Evolutionary conservation across 176 grass and related monocot species (phyloP), one percentile per base, ranked within the genome.

Genomic region (Ensete glaucum): DNA sequence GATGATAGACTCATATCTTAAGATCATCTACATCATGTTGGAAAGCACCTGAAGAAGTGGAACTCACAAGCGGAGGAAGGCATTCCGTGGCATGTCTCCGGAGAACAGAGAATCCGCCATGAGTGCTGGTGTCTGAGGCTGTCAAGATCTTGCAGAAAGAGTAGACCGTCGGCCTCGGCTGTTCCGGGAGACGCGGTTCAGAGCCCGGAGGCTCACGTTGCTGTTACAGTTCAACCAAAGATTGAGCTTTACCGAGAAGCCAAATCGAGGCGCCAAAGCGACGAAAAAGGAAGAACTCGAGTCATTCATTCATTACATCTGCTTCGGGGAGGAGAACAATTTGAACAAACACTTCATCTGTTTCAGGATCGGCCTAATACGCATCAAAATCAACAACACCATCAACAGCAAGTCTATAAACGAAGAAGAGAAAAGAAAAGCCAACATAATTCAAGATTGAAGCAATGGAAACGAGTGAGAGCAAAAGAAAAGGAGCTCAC

Each of bases 261-360:
- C 64, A 67, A 69, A 50, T 2, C 9, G 34, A n/a, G 67, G 17
- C 11, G 3, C 12, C 23, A 67, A 43, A 15, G 25, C 11, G 25
- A 77, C 29, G 54, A 68, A 75, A 54, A 50, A 3, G 15, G 10
- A 59, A 43, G 59, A 6, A 10, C 16, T 49, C 9, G n/a, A 23
- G 56, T 15, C 9, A 84, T 23, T 23, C 9, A 84, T 23, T 23
- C 22, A 23, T 94, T 77, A 99, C 91, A 62, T 94, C 76, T 20
- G 86, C 11, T 43, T 99, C 88, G 0, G 95, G 95, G 19, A 84
- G 88, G 57, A 99, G 83, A 53, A 86, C 91, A 56, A 99, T 91
- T 85, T 99, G 95, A 54, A 86, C 95, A 84, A 82, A 99, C 53
- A 99, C 91, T 81, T 99, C 95, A 79, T 99, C 95, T 16, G 95